These are phyloP conservation scores for Globisporangium yorkense DNA, from an alignment of 352 stramenopile genomes.

Conservation along the genomic window DNA sequence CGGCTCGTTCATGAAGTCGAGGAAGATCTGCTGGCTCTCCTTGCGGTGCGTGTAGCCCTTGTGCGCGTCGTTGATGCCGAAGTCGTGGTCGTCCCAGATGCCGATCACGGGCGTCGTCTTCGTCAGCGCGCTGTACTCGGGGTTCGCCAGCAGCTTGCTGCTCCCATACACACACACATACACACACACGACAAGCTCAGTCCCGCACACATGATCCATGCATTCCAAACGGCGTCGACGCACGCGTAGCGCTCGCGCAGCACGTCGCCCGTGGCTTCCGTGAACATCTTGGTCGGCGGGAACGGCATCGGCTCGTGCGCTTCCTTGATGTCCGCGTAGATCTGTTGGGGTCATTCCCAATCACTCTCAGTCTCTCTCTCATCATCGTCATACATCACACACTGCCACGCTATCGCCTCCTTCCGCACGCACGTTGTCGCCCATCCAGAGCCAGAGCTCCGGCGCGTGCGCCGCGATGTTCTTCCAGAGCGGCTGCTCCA, in stretches of 20 bases:
- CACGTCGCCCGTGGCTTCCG: constrained; percentile 37
- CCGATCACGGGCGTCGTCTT: constrained; percentile 67
- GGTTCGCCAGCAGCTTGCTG: constrained; percentile 58
- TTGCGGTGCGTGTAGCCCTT: constrained; percentile 68
- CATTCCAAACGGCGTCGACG: constrained; percentile 6
- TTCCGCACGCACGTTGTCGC: constrained; percentile 59
- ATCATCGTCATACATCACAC: not conserved
- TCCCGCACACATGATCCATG: not conserved
- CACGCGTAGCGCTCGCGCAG: constrained; percentile 61
- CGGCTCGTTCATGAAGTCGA: constrained; percentile 81
- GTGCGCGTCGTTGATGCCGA: constrained; percentile 86
- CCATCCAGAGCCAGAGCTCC: constrained; percentile 85
- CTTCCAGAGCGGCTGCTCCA: constrained; percentile 71
- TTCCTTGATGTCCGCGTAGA: constrained; percentile 72
- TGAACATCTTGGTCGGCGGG: constrained; percentile 53
- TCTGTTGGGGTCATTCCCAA: constrained; percentile 20
- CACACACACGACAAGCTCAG: constrained; percentile 1
- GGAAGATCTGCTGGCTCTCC: constrained; percentile 79
- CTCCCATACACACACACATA: not conserved
- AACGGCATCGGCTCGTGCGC: constrained; percentile 36
- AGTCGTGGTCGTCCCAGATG: constrained; percentile 91
- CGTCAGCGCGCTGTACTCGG: constrained; percentile 60
- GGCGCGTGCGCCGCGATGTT: constrained; percentile 51
- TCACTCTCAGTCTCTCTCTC: not conserved
- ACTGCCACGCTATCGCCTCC: not conserved